These are phyloP conservation scores for Gossypium arboreum DNA, from an alignment of 345 rosid genomes.

Conservation along the genomic window DNA sequence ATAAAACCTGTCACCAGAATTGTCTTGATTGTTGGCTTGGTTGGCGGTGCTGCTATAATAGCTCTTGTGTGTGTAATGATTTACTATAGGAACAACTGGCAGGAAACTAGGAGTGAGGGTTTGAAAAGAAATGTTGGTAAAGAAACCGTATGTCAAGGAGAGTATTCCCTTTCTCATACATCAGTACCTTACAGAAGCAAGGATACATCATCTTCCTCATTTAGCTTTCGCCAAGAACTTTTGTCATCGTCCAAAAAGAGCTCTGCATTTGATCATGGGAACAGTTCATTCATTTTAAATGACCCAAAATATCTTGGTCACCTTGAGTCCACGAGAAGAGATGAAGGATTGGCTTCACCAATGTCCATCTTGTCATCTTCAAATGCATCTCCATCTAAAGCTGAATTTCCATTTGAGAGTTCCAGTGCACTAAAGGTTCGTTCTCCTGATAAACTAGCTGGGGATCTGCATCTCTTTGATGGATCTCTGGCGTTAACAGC, in stretches of 20 bases:
- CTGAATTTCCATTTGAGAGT: constrained; percentile 37
- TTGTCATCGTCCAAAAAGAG: constrained; percentile 23
- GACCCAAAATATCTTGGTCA: constrained; percentile 27
- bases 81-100: constrained; percentile 27
- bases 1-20: constrained; percentile 45
- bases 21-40: constrained; percentile 55
- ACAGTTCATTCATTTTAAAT: constrained; percentile 32
- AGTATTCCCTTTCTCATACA: constrained; percentile 38
- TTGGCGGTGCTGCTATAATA: constrained; percentile 41
- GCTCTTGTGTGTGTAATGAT: constrained; percentile 43
- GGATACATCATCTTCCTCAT: constrained; percentile 43
- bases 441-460: constrained; percentile 70
- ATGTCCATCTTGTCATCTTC: constrained; percentile 50
- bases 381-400: constrained; percentile 47
- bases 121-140: constrained; percentile 29
- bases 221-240: constrained; percentile 36
- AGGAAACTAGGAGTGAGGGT: constrained; percentile 24
- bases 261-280: constrained; percentile 32
- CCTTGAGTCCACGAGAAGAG: constrained; percentile 30
- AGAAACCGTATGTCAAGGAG: constrained; percentile 27
- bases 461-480: constrained; percentile 70
- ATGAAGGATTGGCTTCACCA: constrained; percentile 49
- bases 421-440: constrained; percentile 32
- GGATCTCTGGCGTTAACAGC: constrained; percentile 58
- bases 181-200: constrained; percentile 34